Conservation (phyloP, 257 asterid genomes). For the Nyctanthes arbortristis region DNA sequence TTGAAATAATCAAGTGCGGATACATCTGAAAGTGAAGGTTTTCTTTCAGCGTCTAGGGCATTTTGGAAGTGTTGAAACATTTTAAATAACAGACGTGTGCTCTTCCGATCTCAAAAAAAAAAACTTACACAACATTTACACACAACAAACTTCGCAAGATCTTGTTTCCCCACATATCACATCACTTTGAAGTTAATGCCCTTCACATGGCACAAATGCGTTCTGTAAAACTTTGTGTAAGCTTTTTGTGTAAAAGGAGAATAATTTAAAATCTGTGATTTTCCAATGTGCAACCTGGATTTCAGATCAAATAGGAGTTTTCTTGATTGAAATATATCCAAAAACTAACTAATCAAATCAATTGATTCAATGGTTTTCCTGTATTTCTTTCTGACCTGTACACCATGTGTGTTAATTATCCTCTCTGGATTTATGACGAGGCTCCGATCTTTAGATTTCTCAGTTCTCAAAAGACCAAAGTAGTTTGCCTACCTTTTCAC, state of each 20-base stretch:
- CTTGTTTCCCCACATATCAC: not conserved
- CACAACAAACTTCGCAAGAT: too few relatives aligned
- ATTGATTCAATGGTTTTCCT: not conserved
- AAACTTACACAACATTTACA: too few relatives aligned
- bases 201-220: not conserved
- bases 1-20: not conserved
- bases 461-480: not conserved
- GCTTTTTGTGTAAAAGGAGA: too few relatives aligned
- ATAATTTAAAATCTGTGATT: too few relatives aligned
- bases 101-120: too few relatives aligned
- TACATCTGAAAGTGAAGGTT: not conserved
- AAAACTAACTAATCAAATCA: not conserved
- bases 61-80: not conserved
- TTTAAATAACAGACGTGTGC: too few relatives aligned
- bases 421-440: not conserved
- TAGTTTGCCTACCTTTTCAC: not conserved
- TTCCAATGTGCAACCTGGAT: not conserved
- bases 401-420: not conserved
- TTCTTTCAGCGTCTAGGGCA: not conserved
- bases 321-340: not conserved
- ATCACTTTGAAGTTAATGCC: not conserved
- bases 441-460: not conserved
- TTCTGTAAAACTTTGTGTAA: not conserved
- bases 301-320: not conserved
- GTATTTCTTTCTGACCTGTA: not conserved